Evolutionary conservation across 495 filamentous ascomycete genomes (phyloP), one percentile per base, ranked within the genome.

Genomic region (Daldinia grandis): DNA sequence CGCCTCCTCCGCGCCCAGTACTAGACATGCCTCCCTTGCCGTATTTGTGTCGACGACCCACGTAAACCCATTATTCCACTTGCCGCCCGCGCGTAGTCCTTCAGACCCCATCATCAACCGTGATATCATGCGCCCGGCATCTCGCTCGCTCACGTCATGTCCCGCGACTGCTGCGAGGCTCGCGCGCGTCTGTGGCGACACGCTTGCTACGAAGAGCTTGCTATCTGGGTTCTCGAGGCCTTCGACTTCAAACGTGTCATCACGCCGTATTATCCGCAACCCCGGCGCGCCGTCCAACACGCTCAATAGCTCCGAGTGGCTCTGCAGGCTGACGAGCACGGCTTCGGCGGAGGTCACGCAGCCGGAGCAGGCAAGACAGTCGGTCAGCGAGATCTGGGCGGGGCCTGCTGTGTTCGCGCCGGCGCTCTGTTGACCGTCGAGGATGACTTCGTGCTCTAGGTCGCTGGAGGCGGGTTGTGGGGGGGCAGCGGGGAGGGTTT

Each of bases 321-420:
- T 95, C 78, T 99, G 95, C 55, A 98, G 83, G 27, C 90, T 93
- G 51, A 99, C 93, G 28, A 99, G 86, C 12, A 99, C 92, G 4
- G 95, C 95, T 79, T 99, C 95, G 19, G 96, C 95, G 12, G 94
- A 97, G 3, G 95, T 99, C 19, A 99, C 96, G 79, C 95, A 99
- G 53, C 95, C 95, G 24, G 95, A 98, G 78, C 95, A 99, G 50
- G 95, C 95, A 51, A 99, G 90, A 76, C 95, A 99, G 79, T 99
- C 95, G 15, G 95, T 99, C 63, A 99, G 87, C 51, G 94, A 97
- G 64, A 99, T 98, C 76, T 97, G 89, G 2, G 95, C 94, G 15
- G 91, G 83, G 2, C 74, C 72, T 21, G 71, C 59, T 30, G 73
- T 53, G 0, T 56, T 30, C 0, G 85, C 30, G 0, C 57, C 31